phyloP scores from a whole-genome alignment of 148 eudicot genomes.

The Chenopodium quinoa region DNA sequence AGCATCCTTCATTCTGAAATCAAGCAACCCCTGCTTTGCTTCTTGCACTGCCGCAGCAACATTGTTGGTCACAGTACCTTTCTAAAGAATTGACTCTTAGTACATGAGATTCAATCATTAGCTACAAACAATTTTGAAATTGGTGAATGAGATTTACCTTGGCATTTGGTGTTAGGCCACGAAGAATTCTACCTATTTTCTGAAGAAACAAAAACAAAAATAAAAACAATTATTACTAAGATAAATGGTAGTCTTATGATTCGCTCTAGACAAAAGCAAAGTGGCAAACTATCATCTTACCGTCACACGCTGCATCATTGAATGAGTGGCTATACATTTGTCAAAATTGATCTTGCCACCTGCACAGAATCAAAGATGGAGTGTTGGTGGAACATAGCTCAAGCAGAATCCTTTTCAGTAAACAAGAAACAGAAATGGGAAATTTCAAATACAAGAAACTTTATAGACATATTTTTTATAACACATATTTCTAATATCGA shows the following conservation, averaged over 20 bases:
- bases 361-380: conserved; percentile 18
- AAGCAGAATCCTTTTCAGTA: conserved; percentile 5
- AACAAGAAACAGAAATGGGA: neutral
- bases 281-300: conserved; percentile 38
- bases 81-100: conserved; percentile 39
- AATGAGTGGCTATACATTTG: conserved; percentile 84
- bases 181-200: conserved; percentile 67
- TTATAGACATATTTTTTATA: neutral
- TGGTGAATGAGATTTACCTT: conserved; percentile 43
- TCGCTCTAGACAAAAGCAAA: neutral
- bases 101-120: neutral
- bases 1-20: conserved; percentile 78
- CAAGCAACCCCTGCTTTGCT: conserved; percentile 62
- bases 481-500: neutral
- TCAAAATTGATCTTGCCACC: conserved; percentile 76
- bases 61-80: conserved; percentile 81
- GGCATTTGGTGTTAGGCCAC: conserved; percentile 71
- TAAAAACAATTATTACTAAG: neutral
- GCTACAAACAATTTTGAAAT: neutral
- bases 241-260: neutral
- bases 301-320: conserved; percentile 76
- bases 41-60: conserved; percentile 74
- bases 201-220: conserved; percentile 38
- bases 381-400: conserved; percentile 1
- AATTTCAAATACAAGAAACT: neutral